phyloP scores from a whole-genome alignment of 768 basidiomycete species.

The Agrocybe pediades region DNA sequence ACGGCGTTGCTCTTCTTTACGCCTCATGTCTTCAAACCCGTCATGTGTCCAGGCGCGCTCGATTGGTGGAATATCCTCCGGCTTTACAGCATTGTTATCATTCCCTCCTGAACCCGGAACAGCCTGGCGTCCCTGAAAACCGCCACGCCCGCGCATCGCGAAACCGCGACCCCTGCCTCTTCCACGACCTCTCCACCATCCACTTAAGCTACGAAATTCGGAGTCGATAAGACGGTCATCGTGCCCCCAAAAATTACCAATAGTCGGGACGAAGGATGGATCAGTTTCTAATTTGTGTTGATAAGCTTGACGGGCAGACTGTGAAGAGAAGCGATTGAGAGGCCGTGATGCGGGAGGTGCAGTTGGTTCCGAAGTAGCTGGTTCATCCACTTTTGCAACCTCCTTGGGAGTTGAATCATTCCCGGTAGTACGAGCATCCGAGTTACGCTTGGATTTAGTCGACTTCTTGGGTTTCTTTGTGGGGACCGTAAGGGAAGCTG shows the following conservation, averaged over 20 bases:
- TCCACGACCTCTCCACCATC: constrained; percentile 76
- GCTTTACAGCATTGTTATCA: constrained; percentile 12
- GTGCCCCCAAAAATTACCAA: constrained; percentile 94
- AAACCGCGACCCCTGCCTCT: constrained; percentile 49
- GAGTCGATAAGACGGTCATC: constrained; percentile 89
- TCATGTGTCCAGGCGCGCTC: constrained; percentile 83
- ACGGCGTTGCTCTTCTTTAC: constrained; percentile 62
- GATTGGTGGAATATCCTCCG: constrained; percentile 52
- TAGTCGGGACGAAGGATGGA: constrained; percentile 87
- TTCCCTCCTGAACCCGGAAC: constrained; percentile 17
- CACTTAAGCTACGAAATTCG: constrained; percentile 77
- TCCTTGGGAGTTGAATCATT: constrained; percentile 19
- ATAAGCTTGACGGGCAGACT: constrained; percentile 77
- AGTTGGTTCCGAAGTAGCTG: constrained; percentile 17
- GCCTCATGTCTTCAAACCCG: constrained; percentile 87
- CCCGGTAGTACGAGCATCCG: constrained; percentile 30
- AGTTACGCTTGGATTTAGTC: constrained; percentile 34
- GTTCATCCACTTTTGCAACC: neutral
- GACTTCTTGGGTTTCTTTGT: constrained; percentile 45
- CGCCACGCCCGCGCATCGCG: constrained; percentile 55
- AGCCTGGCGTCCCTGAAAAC: constrained; percentile 28
- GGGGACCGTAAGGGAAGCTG: constrained; percentile 29
- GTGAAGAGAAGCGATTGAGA: constrained; percentile 20
- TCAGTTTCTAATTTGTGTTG: constrained; percentile 80
- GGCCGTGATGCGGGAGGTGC: constrained; percentile 19